These are phyloP conservation scores for Colletotrichum truncatum DNA, from an alignment of 2,329 filamentous ascomycete species.

Conservation along the genomic window DNA sequence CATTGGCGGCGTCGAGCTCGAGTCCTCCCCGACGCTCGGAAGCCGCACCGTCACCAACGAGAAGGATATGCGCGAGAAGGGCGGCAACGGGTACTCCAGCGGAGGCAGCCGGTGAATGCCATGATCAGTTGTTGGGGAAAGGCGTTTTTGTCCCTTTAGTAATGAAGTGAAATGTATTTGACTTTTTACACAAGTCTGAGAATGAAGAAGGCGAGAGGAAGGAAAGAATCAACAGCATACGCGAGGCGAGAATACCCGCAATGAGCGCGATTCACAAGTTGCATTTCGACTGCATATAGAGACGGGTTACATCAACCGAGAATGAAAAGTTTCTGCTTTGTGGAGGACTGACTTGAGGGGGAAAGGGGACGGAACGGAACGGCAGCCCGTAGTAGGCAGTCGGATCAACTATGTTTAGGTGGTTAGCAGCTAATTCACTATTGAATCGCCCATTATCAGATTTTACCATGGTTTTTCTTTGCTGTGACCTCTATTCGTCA, in stretches of 20 bases:
- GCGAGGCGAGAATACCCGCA: neutral
- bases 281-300: conserved; percentile 2
- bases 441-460: too few relatives aligned
- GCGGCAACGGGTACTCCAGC: conserved; percentile 21
- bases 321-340: conserved; percentile 3
- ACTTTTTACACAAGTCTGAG: neutral
- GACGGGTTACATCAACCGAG: conserved; percentile 4
- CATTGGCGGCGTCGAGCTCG: conserved; percentile 31
- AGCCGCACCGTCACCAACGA: conserved; percentile 30
- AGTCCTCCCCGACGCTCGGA: conserved; percentile 22
- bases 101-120: neutral
- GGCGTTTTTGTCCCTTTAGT: neutral
- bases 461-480: too few relatives aligned
- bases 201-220: neutral
- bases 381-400: too few relatives aligned
- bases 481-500: too few relatives aligned
- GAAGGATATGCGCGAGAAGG: conserved; percentile 31
- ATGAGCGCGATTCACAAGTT: conserved; percentile 2
- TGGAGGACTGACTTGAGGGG: neutral
- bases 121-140: neutral
- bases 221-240: neutral
- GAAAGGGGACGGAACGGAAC: too few relatives aligned
- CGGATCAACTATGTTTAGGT: too few relatives aligned
- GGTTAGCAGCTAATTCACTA: too few relatives aligned
- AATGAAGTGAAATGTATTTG: neutral